Percentiles rank a stretch among this genome's conserved stretches.
These are phyloP conservation scores for Amanita pseudoporphyria DNA, from an alignment of 768 basidiomycete species.

Conservation along the genomic window DNA sequence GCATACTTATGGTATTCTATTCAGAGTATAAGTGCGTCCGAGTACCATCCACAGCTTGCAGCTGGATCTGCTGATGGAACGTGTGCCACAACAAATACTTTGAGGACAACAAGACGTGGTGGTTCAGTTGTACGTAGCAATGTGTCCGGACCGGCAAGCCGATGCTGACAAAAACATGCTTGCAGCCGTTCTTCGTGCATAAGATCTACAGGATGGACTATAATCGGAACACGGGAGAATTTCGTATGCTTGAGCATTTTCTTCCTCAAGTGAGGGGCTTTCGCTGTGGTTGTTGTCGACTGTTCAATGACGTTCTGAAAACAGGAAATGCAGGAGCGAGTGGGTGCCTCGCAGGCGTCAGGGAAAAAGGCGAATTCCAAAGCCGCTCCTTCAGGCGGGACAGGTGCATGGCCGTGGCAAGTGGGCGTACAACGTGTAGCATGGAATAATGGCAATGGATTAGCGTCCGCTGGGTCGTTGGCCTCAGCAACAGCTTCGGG, in stretches of 20 bases:
- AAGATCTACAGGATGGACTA: slow-evolving; percentile 86
- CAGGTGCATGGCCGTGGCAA: slow-evolving; percentile 72
- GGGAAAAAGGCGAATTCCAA: slow-evolving; percentile 24
- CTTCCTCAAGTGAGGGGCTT: slow-evolving; percentile 48
- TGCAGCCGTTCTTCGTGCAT: slow-evolving; percentile 67
- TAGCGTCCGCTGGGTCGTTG: no score
- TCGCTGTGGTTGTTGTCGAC: not conserved
- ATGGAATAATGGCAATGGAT: slow-evolving; percentile 77
- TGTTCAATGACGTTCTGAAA: not conserved
- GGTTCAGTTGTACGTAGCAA: slow-evolving; percentile 53
- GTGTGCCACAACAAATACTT: slow-evolving; percentile 62
- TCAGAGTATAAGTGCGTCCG: slow-evolving; percentile 66
- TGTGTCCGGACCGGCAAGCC: no score
- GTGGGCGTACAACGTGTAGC: slow-evolving; percentile 67
- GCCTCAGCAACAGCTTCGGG: no score
- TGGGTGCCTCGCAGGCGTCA: slow-evolving; percentile 28
- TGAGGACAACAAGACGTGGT: slow-evolving; percentile 59
- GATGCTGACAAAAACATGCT: slow-evolving; percentile 4
- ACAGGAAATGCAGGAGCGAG: slow-evolving; percentile 44
- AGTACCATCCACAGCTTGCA: slow-evolving; percentile 82
- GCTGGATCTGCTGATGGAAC: slow-evolving; percentile 79
- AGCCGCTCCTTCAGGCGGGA: slow-evolving; percentile 25
- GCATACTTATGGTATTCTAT: not conserved
- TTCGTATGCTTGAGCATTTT: no score
- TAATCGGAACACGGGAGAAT: slow-evolving; percentile 63